Evolutionary conservation across 108 stramenopile genomes (phyloP).

Genomic region (Cyclostephanos tholiformis): DNA sequence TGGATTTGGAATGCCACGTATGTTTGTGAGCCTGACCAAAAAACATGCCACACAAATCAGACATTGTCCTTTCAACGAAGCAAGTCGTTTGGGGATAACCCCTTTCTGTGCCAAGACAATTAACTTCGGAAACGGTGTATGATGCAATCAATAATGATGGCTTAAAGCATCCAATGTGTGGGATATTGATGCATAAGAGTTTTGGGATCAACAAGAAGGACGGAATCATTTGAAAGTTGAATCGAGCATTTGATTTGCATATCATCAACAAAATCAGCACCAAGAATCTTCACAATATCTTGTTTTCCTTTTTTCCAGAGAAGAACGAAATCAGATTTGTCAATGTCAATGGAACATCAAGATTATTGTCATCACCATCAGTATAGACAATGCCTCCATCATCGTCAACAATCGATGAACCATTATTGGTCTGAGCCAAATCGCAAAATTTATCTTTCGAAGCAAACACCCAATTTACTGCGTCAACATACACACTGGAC

Average conservation of each 20-base stretch:
- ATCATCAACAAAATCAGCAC: too few species aligned
- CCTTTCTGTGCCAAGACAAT: conserved; percentile 14
- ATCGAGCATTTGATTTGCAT: conserved; percentile 3
- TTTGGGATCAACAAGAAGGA: conserved; percentile 7
- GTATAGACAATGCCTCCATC: too few species aligned
- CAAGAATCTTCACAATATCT: too few species aligned
- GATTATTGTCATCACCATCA: too few species aligned
- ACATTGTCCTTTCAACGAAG: background rate
- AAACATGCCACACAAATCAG: conserved; percentile 26
- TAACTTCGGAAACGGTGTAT: conserved; percentile 16
- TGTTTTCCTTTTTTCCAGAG: background rate
- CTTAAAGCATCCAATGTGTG: background rate
- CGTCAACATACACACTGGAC: conserved; percentile 31
- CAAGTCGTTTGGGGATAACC: conserved; percentile 4
- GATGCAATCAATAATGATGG: conserved; percentile 25
- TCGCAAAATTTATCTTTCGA: background rate
- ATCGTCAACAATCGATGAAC: conserved; percentile 22
- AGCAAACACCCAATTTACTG: conserved; percentile 1
- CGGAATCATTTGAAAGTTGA: background rate
- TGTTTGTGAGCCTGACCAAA: conserved; percentile 25
- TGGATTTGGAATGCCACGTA: conserved; percentile 19
- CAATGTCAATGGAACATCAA: too few species aligned
- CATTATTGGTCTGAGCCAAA: background rate
- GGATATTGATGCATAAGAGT: conserved; percentile 6
- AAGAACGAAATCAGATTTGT: background rate